phyloP scores from a whole-genome alignment of 163 green algal species.

The Chloromonas sp. region DNA sequence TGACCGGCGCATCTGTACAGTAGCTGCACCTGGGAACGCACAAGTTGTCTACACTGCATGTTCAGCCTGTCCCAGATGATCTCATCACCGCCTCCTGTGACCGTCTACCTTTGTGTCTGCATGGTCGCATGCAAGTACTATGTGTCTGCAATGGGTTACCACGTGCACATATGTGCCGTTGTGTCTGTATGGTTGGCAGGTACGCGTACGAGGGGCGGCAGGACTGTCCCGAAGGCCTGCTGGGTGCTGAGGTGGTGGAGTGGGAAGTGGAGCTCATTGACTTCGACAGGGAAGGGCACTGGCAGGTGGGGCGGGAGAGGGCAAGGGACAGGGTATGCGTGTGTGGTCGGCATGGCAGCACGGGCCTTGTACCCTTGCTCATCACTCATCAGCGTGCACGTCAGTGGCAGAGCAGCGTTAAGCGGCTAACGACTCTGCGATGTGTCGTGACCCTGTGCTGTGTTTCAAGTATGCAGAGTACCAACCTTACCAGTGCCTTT shows the following conservation, averaged over 20 bases:
- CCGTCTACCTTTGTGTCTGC: too few species aligned
- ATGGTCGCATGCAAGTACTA: too few species aligned
- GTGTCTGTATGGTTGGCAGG: neutral
- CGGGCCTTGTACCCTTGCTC: neutral
- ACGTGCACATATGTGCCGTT: too few species aligned
- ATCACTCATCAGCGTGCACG: neutral
- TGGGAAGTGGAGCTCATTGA: constrained; percentile 67
- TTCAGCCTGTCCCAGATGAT: too few species aligned
- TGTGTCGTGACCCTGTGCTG: neutral
- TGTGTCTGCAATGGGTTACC: too few species aligned
- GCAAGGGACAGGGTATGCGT: neutral
- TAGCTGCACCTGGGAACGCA: too few species aligned
- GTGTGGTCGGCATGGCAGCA: neutral
- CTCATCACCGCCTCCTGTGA: too few species aligned
- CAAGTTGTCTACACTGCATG: too few species aligned
- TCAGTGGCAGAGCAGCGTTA: neutral
- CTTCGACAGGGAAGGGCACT: constrained; percentile 57
- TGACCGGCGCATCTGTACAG: too few species aligned
- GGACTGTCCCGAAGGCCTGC: constrained; percentile 17
- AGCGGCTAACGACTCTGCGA: neutral
- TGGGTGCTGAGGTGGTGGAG: constrained; percentile 34
- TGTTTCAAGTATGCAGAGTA: too few species aligned
- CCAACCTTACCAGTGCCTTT: too few species aligned
- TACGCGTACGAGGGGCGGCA: constrained; percentile 18
- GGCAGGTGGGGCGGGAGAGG: constrained; percentile 16